Percentiles rank a stretch among this genome's conserved stretches.
phyloP scores from a whole-genome alignment of 176 grass and related monocot species.

The Phyllostachys edulis region DNA sequence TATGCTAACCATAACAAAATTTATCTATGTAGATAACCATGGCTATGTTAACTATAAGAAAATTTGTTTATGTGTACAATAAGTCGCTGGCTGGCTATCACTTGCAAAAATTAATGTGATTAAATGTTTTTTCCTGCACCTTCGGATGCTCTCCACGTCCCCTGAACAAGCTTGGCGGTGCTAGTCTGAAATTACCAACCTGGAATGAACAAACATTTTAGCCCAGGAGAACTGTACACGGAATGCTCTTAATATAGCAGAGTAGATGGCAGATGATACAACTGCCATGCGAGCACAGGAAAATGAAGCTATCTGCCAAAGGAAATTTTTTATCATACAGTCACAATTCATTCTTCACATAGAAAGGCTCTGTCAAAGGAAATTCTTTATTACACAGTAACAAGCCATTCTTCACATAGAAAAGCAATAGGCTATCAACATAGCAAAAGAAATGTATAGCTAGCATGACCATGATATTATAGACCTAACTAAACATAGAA shows the following conservation, averaged over 20 bases:
- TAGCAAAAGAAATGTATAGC: too few species aligned
- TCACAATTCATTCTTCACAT: not conserved
- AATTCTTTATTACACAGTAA: too few species aligned
- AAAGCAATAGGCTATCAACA: too few species aligned
- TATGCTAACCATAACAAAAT: too few species aligned
- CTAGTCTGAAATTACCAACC: slow-evolving; percentile 99
- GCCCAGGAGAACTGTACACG: slow-evolving; percentile 1
- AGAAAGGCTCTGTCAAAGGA: too few species aligned
- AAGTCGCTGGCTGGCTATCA: too few species aligned
- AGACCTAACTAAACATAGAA: too few species aligned
- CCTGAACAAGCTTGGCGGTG: slow-evolving; percentile 92
- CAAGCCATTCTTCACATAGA: too few species aligned
- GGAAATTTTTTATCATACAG: not conserved
- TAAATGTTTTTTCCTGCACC: slow-evolving; percentile 34
- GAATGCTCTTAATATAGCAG: not conserved
- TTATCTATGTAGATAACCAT: too few species aligned
- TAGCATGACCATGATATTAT: too few species aligned
- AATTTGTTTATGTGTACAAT: too few species aligned
- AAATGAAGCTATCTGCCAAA: not conserved
- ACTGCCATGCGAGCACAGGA: not conserved
- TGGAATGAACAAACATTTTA: slow-evolving; percentile 48
- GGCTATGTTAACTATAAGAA: too few species aligned
- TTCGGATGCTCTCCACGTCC: slow-evolving; percentile 99
- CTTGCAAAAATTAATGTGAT: not conserved
- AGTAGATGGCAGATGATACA: slow-evolving; percentile 1